These are phyloP conservation scores for Epicoccum nigrum DNA, from an alignment of 2,329 filamentous ascomycete genomes.

Conservation along the genomic window DNA sequence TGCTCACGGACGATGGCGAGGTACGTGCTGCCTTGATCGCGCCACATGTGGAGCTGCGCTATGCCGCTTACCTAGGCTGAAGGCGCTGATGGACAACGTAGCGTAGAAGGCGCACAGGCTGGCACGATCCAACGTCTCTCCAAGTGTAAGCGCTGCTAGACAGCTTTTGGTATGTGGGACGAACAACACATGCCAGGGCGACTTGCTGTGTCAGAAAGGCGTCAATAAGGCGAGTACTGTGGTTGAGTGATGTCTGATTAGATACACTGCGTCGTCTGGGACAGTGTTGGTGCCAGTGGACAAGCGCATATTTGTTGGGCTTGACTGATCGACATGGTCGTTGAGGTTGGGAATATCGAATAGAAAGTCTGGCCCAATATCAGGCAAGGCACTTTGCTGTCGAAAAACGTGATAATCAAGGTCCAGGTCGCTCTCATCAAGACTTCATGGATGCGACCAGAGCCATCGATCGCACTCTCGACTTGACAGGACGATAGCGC, in stretches of 20 bases:
- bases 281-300: conserved; percentile 1
- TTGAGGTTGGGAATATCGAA: not conserved
- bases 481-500: not conserved
- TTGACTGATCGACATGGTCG: not conserved
- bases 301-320: not conserved
- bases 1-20: conserved; percentile 41
- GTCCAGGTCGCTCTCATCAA: conserved; percentile 6
- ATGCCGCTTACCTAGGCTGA: conserved; percentile 48
- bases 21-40: conserved; percentile 40
- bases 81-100: conserved; percentile 52
- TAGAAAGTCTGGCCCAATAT: not conserved
- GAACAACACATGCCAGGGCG: conserved; percentile 54
- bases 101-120: conserved; percentile 50
- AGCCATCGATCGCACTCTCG: not conserved
- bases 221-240: conserved; percentile 43
- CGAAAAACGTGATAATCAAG: not conserved
- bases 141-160: conserved; percentile 52
- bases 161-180: conserved; percentile 52
- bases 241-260: conserved; percentile 49
- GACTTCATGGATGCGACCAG: conserved; percentile 7
- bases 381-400: not conserved
- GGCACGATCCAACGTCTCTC: conserved; percentile 49
- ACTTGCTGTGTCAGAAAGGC: conserved; percentile 45
- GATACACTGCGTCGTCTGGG: conserved; percentile 44
- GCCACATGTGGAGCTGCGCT: conserved; percentile 40